Base-by-base conservation (phyloP, 495 filamentous ascomycete genomes). In the Aspergillus homomorphus region DNA sequence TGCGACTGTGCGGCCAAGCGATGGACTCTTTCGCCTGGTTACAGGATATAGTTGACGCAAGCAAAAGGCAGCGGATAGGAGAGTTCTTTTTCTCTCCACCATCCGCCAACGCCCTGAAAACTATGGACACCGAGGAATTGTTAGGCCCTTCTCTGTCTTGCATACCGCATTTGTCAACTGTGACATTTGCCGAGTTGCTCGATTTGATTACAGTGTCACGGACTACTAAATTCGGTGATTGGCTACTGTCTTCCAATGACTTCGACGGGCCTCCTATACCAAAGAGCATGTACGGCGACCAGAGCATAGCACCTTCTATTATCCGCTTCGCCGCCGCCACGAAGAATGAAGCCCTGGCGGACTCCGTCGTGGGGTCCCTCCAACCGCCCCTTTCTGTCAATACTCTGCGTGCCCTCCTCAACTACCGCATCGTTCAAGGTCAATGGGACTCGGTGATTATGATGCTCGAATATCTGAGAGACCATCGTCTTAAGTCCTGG, bases 191-290 rank as follows among this genome's bases (percentile, higher is more conserved):
- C 2, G 63, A 72, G 15, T 60, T 87, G 23, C 69, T 88, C 33
- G 80, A 86, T 56, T 62, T 87, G 15, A 67, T 75, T n/a, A 80
- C 78, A 0, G 66, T 73, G 6, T 66, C 74, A 18, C 73, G 74
- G 55, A 65, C 75, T 0, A 80, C 68, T 59, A 67, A 76, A 7
- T 74, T 87, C 45, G 85, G 81, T 16, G 68, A 76, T 18, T 85
- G 79, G 79, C 69, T 88, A 8, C 66, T 88, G 0, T 77, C 77
- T 58, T 78, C 77, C 10, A 58, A 77, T 28, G 83, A 83, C 51
- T 55, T 83, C 2, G 84, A 87, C 63, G 84, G 83, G 5, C 82
- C 82, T 23, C 23, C 80, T 0, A 81, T 88, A n/a, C 67, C 75
- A 44, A 54, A 59, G 6, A 60, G 58, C 22, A 56, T 75, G 28